Evolutionary conservation across 305 asterid species (phyloP).

Genomic region (Salvia sclarea): DNA sequence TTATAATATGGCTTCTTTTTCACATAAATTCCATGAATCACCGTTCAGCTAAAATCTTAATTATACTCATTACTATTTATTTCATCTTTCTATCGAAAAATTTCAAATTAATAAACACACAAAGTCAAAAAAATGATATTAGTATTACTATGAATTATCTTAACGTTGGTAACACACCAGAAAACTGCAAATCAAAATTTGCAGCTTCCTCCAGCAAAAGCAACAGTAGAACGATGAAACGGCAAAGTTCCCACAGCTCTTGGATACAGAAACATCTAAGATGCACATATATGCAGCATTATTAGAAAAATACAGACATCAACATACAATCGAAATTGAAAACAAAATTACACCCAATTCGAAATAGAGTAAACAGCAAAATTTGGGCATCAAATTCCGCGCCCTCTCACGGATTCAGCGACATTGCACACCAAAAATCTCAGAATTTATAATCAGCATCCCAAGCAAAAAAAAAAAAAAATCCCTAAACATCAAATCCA

Average conservation of each 20-base stretch:
- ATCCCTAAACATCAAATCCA: constrained; percentile 12
- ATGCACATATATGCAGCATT: background rate
- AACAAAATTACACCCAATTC: constrained; percentile 1
- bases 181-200: constrained; percentile 10
- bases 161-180: constrained; percentile 3
- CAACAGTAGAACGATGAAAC: constrained; percentile 14
- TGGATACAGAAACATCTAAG: background rate
- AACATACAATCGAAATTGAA: constrained; percentile 7
- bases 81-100: constrained; percentile 3
- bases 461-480: background rate
- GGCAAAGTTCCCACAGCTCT: background rate
- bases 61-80: background rate
- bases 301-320: background rate
- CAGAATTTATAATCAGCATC: constrained; percentile 23
- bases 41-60: background rate
- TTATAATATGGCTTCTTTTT: background rate
- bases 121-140: background rate
- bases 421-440: constrained; percentile 7
- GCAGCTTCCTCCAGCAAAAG: constrained; percentile 19
- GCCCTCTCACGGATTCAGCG: background rate
- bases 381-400: constrained; percentile 27
- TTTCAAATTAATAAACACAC: background rate
- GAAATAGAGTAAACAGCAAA: constrained; percentile 7
- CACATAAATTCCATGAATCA: background rate
- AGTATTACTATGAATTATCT: constrained; percentile 24